Percentiles rank a stretch among this genome's conserved stretches.
These are phyloP conservation scores for Colletotrichum lupini DNA, from an alignment of 2,329 filamentous ascomycete species.

Conservation along the genomic window DNA sequence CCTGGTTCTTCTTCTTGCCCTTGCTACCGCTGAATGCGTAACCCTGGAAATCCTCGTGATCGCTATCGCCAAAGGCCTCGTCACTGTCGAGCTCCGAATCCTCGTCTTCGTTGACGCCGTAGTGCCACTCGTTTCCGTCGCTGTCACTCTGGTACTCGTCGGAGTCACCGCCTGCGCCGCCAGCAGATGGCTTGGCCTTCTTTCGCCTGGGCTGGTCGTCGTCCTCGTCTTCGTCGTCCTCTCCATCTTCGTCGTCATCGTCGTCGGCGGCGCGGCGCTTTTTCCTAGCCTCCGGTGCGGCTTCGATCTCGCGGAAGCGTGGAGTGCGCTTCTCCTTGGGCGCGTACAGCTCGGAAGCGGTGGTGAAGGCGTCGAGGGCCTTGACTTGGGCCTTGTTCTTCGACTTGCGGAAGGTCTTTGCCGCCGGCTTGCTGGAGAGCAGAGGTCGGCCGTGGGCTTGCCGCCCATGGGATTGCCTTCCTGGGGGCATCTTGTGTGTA, in stretches of 20 bases:
- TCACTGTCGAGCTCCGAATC: slow-evolving; percentile 75
- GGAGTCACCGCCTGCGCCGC: slow-evolving; percentile 63
- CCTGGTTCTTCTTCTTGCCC: slow-evolving; percentile 45
- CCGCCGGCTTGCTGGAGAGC: slow-evolving; percentile 49
- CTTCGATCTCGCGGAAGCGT: slow-evolving; percentile 63
- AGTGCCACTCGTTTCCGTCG: slow-evolving; percentile 85
- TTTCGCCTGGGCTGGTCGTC: slow-evolving; percentile 62
- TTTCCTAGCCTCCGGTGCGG: slow-evolving; percentile 42
- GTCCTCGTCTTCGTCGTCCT: slow-evolving; percentile 59
- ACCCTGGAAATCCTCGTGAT: slow-evolving; percentile 85
- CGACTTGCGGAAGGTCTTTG: slow-evolving; percentile 54
- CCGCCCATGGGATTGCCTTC: slow-evolving; percentile 51
- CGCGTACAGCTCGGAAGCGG: slow-evolving; percentile 64
- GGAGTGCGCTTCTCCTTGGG: slow-evolving; percentile 59
- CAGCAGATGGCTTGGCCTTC: slow-evolving; percentile 54
- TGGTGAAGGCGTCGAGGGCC: slow-evolving; percentile 67
- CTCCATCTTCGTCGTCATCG: slow-evolving; percentile 46
- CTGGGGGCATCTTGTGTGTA: slow-evolving; percentile 54
- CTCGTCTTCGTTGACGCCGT: slow-evolving; percentile 73
- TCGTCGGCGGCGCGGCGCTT: slow-evolving; percentile 36
- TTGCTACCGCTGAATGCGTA: slow-evolving; percentile 68
- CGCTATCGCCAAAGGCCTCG: slow-evolving; percentile 89
- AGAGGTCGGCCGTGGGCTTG: slow-evolving; percentile 68
- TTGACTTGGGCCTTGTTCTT: slow-evolving; percentile 60
- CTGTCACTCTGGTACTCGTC: slow-evolving; percentile 84